Evolutionary conservation across 805 yeast species (phyloP), one percentile per base, ranked within the genome.

Genomic region (Ogataea trehaloabstinens): DNA sequence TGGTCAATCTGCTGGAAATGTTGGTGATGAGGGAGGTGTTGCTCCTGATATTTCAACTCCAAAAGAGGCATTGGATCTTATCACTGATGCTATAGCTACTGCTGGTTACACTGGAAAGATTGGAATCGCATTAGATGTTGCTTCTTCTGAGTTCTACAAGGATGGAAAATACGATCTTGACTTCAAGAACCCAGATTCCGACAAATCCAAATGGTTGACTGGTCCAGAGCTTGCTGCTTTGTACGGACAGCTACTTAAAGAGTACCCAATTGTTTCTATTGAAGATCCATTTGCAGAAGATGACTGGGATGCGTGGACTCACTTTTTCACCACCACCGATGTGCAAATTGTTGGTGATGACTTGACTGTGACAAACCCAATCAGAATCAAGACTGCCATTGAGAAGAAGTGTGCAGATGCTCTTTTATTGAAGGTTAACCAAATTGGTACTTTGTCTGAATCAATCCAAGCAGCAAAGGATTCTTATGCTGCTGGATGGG

Each of bases 11-110:
- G 99, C 99, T 63, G 98, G 96, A 75, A 91, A 91, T 77, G 99
- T 91, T 67, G 99, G 99, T 82, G 99, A 91, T 73, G 99, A 91
- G 80, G 99, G 99, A 85, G 99, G 99, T 82, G 96, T 91, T 77
- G 99, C 99, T 62, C 99, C 99, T 72, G 87, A 89, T 72, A 82
- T 93, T 56, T 78, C 84, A 55, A 80, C 96, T 59, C 91, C 99
- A 66, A 86, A 80, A 71, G 98, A 91, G 81, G 99, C 98, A 60
- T 77, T 91, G 55, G 97, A 93, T 76, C 82, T 91, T 70, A 88
- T 91, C 69, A 77, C 80, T 58, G 83, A 71, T 54, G 88, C 99
- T 64, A 91, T 93, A 68, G 86, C 81, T 67, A 70, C 73, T 57
- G 96, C 99, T 58, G 99, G 99, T 66, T 90, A 91, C 85, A 83